Conservation (phyloP, 768 basidiomycete species). For the Pisolithus tinctorius region DNA sequence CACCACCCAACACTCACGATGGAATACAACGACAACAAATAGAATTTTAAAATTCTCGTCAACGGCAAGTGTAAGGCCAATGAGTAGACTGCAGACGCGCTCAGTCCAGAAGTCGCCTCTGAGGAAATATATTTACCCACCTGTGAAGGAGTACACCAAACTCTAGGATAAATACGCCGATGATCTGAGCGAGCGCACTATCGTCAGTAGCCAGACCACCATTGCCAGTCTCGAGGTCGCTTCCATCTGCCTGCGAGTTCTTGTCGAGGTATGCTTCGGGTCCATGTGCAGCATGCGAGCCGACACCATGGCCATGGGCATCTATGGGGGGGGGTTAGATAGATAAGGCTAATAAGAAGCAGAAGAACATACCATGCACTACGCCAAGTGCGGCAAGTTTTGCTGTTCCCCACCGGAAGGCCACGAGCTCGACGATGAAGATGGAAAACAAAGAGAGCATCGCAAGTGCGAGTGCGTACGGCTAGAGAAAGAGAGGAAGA, state of each 20-base stretch:
- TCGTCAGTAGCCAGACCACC: slow-evolving; percentile 28
- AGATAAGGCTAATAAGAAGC: not conserved
- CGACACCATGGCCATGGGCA: slow-evolving; percentile 57
- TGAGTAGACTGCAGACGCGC: slow-evolving; percentile 49
- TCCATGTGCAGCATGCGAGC: slow-evolving; percentile 62
- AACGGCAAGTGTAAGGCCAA: slow-evolving; percentile 93
- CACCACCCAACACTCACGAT: slow-evolving; percentile 54
- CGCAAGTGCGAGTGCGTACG: slow-evolving; percentile 76
- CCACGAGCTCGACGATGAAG: slow-evolving; percentile 79
- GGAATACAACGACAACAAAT: slow-evolving; percentile 88
- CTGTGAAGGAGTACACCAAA: slow-evolving; percentile 90
- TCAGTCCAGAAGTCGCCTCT: not conserved
- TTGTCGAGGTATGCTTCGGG: slow-evolving; percentile 37
- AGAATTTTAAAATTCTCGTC: slow-evolving; percentile 71
- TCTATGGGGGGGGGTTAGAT: slow-evolving; percentile 31
- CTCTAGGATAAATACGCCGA: slow-evolving; percentile 89
- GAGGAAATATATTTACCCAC: slow-evolving; percentile 19
- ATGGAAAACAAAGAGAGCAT: slow-evolving; percentile 77
- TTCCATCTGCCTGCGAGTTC: slow-evolving; percentile 13
- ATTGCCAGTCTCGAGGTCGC: slow-evolving; percentile 20
- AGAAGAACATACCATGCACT: slow-evolving; percentile 41
- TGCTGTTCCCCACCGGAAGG: slow-evolving; percentile 80
- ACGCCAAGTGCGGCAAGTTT: slow-evolving; percentile 64
- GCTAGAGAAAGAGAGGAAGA: slow-evolving; percentile 34
- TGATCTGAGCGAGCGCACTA: slow-evolving; percentile 56